These are phyloP conservation scores for Aurantiochytrium sp. DNA, from an alignment of 108 stramenopile species.

Conservation along the genomic window DNA sequence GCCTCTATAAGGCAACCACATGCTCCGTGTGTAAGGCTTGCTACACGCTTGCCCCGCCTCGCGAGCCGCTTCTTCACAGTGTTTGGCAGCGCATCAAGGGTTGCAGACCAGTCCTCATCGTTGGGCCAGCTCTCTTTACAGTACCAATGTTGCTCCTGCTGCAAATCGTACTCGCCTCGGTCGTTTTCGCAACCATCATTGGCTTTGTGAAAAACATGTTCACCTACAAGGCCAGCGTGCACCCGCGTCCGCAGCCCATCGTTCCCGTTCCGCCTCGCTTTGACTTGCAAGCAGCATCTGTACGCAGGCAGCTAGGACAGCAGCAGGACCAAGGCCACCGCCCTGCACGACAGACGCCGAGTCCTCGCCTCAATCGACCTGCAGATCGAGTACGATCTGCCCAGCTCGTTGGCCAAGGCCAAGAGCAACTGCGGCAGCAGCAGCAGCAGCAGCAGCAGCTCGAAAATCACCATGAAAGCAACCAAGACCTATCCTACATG, in stretches of 20 bases:
- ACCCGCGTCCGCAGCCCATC: background rate
- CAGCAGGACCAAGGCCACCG: background rate
- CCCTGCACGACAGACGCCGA: too few relatives aligned
- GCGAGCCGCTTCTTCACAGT: background rate
- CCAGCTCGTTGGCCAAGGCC: too few relatives aligned
- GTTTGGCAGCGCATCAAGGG: background rate
- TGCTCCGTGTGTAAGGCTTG: background rate
- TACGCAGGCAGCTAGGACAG: background rate
- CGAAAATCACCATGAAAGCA: background rate
- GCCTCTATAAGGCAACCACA: background rate
- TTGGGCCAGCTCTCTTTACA: slow-evolving; percentile 1
- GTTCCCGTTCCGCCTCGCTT: background rate
- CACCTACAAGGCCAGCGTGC: background rate
- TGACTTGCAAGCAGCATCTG: background rate
- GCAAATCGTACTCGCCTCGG: background rate
- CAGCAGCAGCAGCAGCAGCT: background rate
- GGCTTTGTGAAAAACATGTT: background rate
- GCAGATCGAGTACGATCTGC: too few relatives aligned
- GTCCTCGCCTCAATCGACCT: too few relatives aligned
- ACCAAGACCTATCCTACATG: too few relatives aligned
- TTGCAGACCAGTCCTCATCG: background rate
- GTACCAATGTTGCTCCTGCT: background rate
- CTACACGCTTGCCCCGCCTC: background rate
- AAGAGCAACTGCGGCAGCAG: background rate
- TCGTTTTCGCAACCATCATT: background rate